Conservation (phyloP, 2,329 filamentous ascomycete species). For the Calonectria leucothoes region DNA sequence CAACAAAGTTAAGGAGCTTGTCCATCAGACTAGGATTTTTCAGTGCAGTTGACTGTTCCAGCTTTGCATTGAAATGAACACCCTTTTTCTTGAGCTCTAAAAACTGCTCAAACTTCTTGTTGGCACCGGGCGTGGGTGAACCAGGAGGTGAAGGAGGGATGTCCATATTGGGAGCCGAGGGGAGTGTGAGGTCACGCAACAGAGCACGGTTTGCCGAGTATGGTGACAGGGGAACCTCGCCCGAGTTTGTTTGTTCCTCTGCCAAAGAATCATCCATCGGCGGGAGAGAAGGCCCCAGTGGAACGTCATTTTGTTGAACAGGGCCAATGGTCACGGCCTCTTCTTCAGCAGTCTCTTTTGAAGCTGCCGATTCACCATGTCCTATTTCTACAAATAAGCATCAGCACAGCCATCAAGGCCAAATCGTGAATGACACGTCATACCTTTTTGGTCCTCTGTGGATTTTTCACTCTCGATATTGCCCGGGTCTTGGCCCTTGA, state of each 20-base stretch:
- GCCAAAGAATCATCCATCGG: constrained; percentile 39
- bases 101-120: constrained; percentile 79
- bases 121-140: constrained; percentile 63
- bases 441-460: background rate
- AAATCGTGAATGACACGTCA: background rate
- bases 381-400: background rate
- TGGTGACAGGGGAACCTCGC: constrained; percentile 65
- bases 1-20: constrained; percentile 78
- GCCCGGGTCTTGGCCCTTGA: background rate
- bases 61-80: constrained; percentile 81
- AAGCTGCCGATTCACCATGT: background rate
- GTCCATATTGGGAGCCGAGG: constrained; percentile 75
- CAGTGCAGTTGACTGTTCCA: constrained; percentile 74
- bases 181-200: constrained; percentile 79
- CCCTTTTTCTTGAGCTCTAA: constrained; percentile 81
- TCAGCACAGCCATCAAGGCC: background rate
- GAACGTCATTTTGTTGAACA: constrained; percentile 44
- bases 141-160: constrained; percentile 81
- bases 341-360: constrained; percentile 13
- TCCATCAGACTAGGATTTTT: constrained; percentile 79
- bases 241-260: constrained; percentile 32
- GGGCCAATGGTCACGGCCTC: constrained; percentile 42
- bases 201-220: constrained; percentile 74
- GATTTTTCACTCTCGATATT: background rate
- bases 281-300: constrained; percentile 55